Evolutionary conservation across 306 rosid species (phyloP), one percentile per base, ranked within the genome.

Genomic region (Citrullus mucosospermus): DNA sequence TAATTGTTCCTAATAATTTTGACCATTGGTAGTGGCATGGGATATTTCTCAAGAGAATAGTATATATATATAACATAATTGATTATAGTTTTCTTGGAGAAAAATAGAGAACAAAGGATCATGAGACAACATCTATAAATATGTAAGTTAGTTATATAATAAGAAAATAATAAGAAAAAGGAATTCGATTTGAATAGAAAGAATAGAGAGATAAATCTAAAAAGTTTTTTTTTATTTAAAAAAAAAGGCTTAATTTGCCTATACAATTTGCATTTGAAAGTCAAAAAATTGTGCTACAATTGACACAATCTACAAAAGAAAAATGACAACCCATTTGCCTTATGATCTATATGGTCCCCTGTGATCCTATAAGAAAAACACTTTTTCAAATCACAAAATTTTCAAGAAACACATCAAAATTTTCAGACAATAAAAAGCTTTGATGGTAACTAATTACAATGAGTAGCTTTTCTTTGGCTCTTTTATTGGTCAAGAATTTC

Each of bases 251-350:
- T 25, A 25, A 25, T 25, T 25, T 25, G 28, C 28, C 4, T 9
- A 65, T 63, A 63, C 70, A 15, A 63, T 63, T n/a, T 68, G 17
- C 5, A 69, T n/a, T 25, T 12, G 44, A 70, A 70, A 69, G 76
- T 70, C 39, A 70, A 70, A n/a, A 65, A 70, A 46, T 48, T 25
- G 58, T 71, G 58, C 76, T 25, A 70, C 13, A 70, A 46, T 72
- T 72, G 77, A 72, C 60, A 72, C 75, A 11, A 41, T 44, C 14
- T 15, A 71, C 59, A 25, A 25, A 71, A 65, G 46, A 65, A 14
- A 48, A 72, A 72, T 72, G 77, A 44, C 58, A 73, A 73, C 77
- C 77, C 77, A 50, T 13, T 15, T 51, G 61, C 16, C 72, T 9
- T 48, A 25, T 71, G 44, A n/a, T 36, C 57, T 41, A 68, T 16